Percentiles rank a stretch among this genome's conserved stretches.
Evolutionary conservation across 495 filamentous ascomycete genomes (phyloP).

Genomic region (Lophiotrema nucula): DNA sequence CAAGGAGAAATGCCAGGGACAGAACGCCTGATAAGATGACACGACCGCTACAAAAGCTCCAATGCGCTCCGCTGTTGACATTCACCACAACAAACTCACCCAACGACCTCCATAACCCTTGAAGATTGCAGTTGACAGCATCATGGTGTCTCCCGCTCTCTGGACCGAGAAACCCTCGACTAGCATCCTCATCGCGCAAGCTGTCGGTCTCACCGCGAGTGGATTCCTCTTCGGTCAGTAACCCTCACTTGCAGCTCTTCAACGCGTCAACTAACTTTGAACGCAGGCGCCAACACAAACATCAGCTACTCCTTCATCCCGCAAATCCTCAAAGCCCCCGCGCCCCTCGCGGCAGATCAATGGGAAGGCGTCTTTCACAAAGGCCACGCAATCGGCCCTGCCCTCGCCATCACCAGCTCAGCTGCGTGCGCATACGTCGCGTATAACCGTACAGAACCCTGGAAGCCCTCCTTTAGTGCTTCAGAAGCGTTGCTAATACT

Average conservation of each 20-base stretch:
- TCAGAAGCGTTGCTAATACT: too few relatives aligned
- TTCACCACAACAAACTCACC: too few relatives aligned
- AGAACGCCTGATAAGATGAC: too few relatives aligned
- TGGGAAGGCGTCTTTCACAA: constrained; percentile 45
- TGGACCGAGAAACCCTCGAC: constrained; percentile 15
- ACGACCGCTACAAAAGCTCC: too few relatives aligned
- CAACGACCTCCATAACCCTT: too few relatives aligned
- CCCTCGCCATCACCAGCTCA: constrained; percentile 37
- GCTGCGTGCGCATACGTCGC: constrained; percentile 49
- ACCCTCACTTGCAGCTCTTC: neutral
- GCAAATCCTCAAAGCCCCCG: constrained; percentile 52
- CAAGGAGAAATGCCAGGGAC: too few relatives aligned
- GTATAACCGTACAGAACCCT: constrained; percentile 42
- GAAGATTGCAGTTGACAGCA: too few relatives aligned
- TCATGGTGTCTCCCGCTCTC: too few relatives aligned
- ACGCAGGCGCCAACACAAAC: constrained; percentile 21
- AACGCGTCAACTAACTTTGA: neutral
- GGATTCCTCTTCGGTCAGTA: constrained; percentile 41
- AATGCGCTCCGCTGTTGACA: too few relatives aligned
- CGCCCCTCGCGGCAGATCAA: constrained; percentile 52
- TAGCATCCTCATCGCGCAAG: constrained; percentile 47
- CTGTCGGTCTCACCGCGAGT: constrained; percentile 49
- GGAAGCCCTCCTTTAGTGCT: too few relatives aligned
- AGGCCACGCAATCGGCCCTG: constrained; percentile 41
- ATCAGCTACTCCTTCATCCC: constrained; percentile 50